phyloP scores from a whole-genome alignment of 2,329 filamentous ascomycete genomes.

The Fusarium irregulare region DNA sequence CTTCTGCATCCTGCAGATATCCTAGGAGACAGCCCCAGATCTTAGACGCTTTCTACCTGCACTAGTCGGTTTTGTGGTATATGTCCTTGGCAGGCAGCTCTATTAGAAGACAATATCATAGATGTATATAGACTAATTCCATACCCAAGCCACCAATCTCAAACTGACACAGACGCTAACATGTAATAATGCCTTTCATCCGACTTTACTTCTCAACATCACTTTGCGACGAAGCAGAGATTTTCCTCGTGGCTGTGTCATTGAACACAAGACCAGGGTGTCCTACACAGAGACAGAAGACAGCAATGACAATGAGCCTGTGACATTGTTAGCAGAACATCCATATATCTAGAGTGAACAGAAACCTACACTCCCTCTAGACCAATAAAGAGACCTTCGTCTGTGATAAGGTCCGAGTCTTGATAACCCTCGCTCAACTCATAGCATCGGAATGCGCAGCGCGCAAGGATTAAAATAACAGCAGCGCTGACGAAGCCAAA shows the following conservation, averaged over 20 bases:
- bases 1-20: background rate
- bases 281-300: slow-evolving; percentile 52
- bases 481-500: slow-evolving; percentile 63
- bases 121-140: background rate
- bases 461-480: slow-evolving; percentile 68
- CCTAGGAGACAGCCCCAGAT: background rate
- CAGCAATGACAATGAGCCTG: slow-evolving; percentile 52
- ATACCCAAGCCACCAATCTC: background rate
- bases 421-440: slow-evolving; percentile 72
- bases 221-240: slow-evolving; percentile 4
- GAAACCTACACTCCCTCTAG: slow-evolving; percentile 62
- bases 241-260: background rate
- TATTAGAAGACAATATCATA: background rate
- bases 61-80: background rate
- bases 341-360: accelerated
- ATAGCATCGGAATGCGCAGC: slow-evolving; percentile 72
- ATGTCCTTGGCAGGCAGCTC: background rate
- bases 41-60: background rate
- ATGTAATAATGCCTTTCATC: background rate
- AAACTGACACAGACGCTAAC: accelerated
- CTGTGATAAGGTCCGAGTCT: slow-evolving; percentile 61
- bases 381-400: slow-evolving; percentile 64
- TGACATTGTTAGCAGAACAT: slow-evolving; percentile 5
- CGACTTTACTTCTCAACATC: slow-evolving; percentile 18
- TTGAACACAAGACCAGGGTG: slow-evolving; percentile 53